These are phyloP conservation scores for Penicillium simplicissimum DNA, from an alignment of 495 filamentous ascomycete genomes.

Conservation along the genomic window DNA sequence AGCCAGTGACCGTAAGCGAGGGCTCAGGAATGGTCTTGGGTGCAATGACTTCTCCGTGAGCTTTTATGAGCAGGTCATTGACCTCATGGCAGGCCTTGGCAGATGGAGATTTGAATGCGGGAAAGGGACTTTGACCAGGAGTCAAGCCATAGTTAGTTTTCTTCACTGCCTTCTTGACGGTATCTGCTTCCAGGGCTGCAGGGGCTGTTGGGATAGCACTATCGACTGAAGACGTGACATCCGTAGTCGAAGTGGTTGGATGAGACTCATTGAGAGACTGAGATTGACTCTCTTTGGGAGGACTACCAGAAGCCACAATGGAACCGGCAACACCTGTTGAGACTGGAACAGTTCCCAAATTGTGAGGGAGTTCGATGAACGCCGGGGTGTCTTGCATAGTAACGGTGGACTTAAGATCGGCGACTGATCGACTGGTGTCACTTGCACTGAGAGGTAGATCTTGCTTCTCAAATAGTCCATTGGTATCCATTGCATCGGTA, in stretches of 20 bases:
- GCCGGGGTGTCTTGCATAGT: background rate
- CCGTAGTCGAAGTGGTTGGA: slow-evolving; percentile 4
- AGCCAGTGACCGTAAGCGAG: slow-evolving; percentile 79
- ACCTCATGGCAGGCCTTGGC: slow-evolving; percentile 73
- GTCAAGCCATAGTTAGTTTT: slow-evolving; percentile 41
- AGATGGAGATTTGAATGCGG: slow-evolving; percentile 67
- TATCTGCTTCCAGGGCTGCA: background rate
- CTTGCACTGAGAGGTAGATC: background rate
- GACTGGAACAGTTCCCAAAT: slow-evolving; percentile 31
- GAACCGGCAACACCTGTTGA: background rate
- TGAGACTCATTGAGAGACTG: slow-evolving; percentile 18
- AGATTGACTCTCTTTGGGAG: slow-evolving; percentile 11
- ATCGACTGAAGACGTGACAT: slow-evolving; percentile 24
- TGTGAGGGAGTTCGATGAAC: slow-evolving; percentile 46
- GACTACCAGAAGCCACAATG: background rate
- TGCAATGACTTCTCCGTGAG: slow-evolving; percentile 65
- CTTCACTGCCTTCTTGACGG: slow-evolving; percentile 23
- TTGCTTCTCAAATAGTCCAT: background rate
- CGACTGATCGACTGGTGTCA: background rate
- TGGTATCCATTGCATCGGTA: background rate
- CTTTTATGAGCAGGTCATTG: slow-evolving; percentile 61
- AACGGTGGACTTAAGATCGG: background rate
- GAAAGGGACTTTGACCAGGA: slow-evolving; percentile 62
- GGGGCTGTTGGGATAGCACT: slow-evolving; percentile 11
- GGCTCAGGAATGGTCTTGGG: slow-evolving; percentile 73